Base-by-base conservation (phyloP, 2,329 filamentous ascomycete genomes). In the Fusarium haematococcum region DNA sequence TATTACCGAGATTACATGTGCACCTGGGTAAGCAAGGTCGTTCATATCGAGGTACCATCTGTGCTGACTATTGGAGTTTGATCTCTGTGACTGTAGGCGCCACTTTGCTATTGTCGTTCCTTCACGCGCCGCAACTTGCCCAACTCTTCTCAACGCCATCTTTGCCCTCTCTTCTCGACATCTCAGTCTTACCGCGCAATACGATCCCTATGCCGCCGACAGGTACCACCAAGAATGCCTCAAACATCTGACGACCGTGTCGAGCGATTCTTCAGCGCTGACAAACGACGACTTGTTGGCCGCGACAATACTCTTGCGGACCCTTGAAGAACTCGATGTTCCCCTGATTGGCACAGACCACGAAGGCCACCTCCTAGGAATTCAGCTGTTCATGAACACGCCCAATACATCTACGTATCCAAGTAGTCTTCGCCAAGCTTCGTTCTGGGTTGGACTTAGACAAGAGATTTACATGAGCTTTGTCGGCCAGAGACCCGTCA, bases 391-490 rank as follows among this genome's bases (percentile, higher is more conserved):
- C 59, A 86, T 87, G 54, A 85, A 86, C 18, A 83, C 83, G 33
- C 82, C 83, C 11, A 80, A 82, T 59, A 80, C 81, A 59, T 79
- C 56, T 82, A 80, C 63, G 77, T 72, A 33, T 56, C 83, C 52
- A 0, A 76, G 70, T 2, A 67, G 69, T 30, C 77, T 88, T 5
- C 85, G 86, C 41, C 87, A 88, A 4, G 88, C 88, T 0, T 87
- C 88, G 2, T 91, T 89, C 81, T 91, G 81, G 86, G 85, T 90
- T 27, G 89, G 88, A 0, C 81, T 91, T 14, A 84, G 89, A 11
- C 89, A 91, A 75, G 89, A 91, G 73, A 89, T 91, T 37, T 90
- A 89, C 71, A 87, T 86, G 61, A 88, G 89, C 0, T 85, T 88
- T 50, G 85, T 86, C 43, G 86, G 84, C 59, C 83, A 86, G 68